These are phyloP conservation scores for Candida mattraensis DNA, from an alignment of 805 yeast genomes.

Conservation along the genomic window DNA sequence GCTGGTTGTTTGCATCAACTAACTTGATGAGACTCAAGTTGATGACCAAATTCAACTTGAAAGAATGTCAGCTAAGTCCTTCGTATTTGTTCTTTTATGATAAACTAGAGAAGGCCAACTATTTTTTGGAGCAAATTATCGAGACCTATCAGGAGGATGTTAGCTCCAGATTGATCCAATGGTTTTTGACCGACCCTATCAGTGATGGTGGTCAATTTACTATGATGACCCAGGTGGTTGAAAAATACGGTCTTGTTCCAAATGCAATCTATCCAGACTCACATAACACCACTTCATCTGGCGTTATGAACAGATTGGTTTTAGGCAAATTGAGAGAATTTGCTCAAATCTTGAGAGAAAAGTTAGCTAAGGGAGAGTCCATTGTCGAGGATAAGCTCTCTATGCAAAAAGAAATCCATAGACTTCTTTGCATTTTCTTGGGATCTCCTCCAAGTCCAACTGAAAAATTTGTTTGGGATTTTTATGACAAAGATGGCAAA, in stretches of 20 bases:
- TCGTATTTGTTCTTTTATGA: constrained; percentile 81
- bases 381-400: constrained; percentile 34
- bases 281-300: constrained; percentile 49
- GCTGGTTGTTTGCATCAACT: constrained; percentile 88
- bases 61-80: constrained; percentile 74
- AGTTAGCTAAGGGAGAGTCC: constrained; percentile 40
- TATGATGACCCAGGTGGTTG: constrained; percentile 73
- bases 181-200: constrained; percentile 63
- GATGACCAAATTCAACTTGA: constrained; percentile 60
- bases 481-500: constrained; percentile 62
- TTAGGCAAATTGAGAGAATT: constrained; percentile 74
- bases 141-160: constrained; percentile 66
- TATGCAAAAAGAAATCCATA: constrained; percentile 62
- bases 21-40: constrained; percentile 68
- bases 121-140: constrained; percentile 71
- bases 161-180: constrained; percentile 70
- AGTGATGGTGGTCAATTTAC: constrained; percentile 89
- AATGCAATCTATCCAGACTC: constrained; percentile 71
- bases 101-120: constrained; percentile 81
- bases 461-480: constrained; percentile 73
- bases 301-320: constrained; percentile 57
- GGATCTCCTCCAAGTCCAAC: constrained; percentile 79
- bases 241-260: constrained; percentile 83
- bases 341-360: constrained; percentile 65
- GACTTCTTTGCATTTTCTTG: constrained; percentile 63